Base-by-base conservation (phyloP, 108 stramenopile species). In the Discostella pseudostelligera region DNA sequence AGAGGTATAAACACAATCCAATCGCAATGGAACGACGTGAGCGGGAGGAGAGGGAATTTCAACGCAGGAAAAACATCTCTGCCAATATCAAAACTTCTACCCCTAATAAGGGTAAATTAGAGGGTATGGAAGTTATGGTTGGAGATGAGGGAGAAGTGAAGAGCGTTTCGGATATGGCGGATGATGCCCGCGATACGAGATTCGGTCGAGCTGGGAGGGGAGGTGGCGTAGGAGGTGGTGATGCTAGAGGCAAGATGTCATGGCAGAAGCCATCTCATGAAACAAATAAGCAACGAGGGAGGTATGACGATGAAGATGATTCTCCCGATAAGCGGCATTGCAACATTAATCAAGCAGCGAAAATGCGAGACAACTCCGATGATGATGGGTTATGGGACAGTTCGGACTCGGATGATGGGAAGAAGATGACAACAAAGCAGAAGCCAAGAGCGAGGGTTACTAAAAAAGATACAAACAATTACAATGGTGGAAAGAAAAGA, bases 361-460 rank as follows among this genome's bases (percentile, higher is more conserved):
- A 42, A 44, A 47, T 19, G 48, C 11, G 47, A 20, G 25, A 39
- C 14, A 19, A 49, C 46, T 36, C 62, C 42, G 67, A 64, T 64
- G 69, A 58, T 0, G 76, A 67, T 62, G 72, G 65, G 32, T 61
- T 78, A 22, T 78, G 76, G 76, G 66, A 72, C 56, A 71, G 72
- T 74, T 60, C 51, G 0, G 70, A 72, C 35, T 61, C 56, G 22
- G 65, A 72, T 37, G 28, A 21, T 0, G 40, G 39, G 37, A 40
- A 61, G 59, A 44, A 32, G 35, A 35, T 5, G 5, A 32, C 32
- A 32, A 32, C 32, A 5, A 32, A 32, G 32, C 3, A 32, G 5
- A 32, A 32, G 32, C 32, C 4, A 28, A 12, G 0, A 1, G 24
- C 24, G 50, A 28, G 4, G 17, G 10, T 51, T 20, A 39, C 37